Evolutionary conservation across 768 basidiomycete species (phyloP).

Genomic region (Mycena sanguinolenta): DNA sequence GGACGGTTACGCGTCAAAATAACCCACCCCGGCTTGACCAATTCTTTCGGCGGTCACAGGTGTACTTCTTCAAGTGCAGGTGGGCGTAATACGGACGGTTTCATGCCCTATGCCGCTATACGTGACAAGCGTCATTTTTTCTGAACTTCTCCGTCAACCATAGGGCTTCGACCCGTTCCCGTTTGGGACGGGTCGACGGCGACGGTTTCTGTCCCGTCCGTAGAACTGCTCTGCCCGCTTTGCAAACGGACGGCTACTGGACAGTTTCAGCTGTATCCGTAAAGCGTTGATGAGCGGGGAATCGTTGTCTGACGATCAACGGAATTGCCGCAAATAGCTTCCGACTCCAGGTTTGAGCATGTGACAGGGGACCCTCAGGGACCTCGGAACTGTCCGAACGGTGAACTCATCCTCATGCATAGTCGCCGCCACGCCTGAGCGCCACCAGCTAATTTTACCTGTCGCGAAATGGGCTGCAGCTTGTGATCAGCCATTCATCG

Average conservation of each 20-base stretch:
- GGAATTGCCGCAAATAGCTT: slow-evolving; percentile 7
- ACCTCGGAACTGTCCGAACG: slow-evolving; percentile 4
- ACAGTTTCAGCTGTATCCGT: background rate
- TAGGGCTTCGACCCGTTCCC: background rate
- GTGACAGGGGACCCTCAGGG: too few species aligned
- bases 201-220: background rate
- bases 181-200: background rate
- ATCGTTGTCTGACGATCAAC: background rate
- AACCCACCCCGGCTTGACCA: too few species aligned
- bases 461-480: slow-evolving; percentile 3
- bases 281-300: background rate
- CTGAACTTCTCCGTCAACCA: background rate
- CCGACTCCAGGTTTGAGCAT: background rate
- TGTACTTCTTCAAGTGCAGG: slow-evolving; percentile 7
- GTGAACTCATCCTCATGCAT: slow-evolving; percentile 6
- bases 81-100: slow-evolving; percentile 7
- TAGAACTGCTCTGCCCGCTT: background rate
- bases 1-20: slow-evolving; percentile 5
- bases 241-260: background rate
- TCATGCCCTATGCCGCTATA: slow-evolving; percentile 2
- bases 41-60: too few species aligned
- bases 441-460: slow-evolving; percentile 5
- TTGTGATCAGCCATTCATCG: slow-evolving; percentile 5
- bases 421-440: slow-evolving; percentile 5
- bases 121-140: background rate